Conservation (phyloP, 228 moss, liverwort and hornwort species). For the Sphagnum magellanicum region DNA sequence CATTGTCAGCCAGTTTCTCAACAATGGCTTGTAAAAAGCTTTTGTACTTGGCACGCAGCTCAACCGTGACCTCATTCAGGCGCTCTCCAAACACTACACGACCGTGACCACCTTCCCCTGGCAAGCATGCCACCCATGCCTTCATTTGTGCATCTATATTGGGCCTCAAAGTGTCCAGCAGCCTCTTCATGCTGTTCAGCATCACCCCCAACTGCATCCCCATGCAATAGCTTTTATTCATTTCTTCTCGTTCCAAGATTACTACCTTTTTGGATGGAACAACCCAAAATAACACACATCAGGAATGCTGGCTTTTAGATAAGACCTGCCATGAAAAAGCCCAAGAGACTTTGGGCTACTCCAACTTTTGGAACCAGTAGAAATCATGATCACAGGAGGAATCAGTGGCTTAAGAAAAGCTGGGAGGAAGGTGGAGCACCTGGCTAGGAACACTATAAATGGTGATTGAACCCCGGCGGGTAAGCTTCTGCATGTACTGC, state of each 20-base stretch:
- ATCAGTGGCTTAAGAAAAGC: too few species aligned
- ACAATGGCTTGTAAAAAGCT: slow-evolving; percentile 88
- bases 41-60: slow-evolving; percentile 96
- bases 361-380: too few species aligned
- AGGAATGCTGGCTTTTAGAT: too few species aligned
- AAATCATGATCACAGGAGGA: too few species aligned
- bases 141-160: slow-evolving; percentile 95
- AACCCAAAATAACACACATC: too few species aligned
- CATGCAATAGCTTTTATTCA: not conserved
- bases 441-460: slow-evolving; percentile 84
- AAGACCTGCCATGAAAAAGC: too few species aligned
- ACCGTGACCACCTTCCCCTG: slow-evolving; percentile 49
- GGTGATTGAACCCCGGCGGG: slow-evolving; percentile 75
- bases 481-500: slow-evolving; percentile 96
- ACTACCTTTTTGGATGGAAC: too few species aligned
- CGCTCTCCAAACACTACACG: slow-evolving; percentile 83
- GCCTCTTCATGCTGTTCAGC: slow-evolving; percentile 80
- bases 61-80: slow-evolving; percentile 95
- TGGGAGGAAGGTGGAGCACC: slow-evolving; percentile 18
- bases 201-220: slow-evolving; percentile 73
- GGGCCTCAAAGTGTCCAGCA: slow-evolving; percentile 79
- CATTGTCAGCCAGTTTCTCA: slow-evolving; percentile 94
- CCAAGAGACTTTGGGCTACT: too few species aligned
- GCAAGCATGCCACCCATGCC: slow-evolving; percentile 87
- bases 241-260: not conserved